Conservation (phyloP, 176 grass and related monocot genomes). For the Musa troglodytarum region DNA sequence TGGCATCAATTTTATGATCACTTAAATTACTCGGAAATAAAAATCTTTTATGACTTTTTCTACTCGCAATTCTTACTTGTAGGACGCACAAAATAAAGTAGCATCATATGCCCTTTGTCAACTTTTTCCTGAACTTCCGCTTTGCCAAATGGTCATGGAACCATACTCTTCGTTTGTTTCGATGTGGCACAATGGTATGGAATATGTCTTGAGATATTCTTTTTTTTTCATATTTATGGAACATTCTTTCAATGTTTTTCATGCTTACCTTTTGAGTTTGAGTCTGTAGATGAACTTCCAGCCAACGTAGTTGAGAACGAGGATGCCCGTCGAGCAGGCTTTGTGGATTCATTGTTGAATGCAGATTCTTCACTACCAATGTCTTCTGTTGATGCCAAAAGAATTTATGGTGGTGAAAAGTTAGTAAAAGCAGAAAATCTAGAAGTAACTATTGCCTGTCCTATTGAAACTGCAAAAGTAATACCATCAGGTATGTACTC, state of each 20-base stretch:
- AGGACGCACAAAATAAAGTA: conserved; percentile 88
- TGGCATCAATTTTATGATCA: no score
- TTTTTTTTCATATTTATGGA: conserved; percentile 1
- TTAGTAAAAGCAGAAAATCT: conserved; percentile 11
- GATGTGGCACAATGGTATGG: conserved; percentile 77
- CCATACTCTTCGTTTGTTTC: conserved; percentile 79
- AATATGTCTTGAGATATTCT: conserved; percentile 26
- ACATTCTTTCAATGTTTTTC: conserved; percentile 17
- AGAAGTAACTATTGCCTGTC: conserved; percentile 11
- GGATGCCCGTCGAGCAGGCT: conserved; percentile 61
- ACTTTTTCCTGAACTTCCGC: conserved; percentile 79
- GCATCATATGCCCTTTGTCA: conserved; percentile 82
- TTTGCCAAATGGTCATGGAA: conserved; percentile 64
- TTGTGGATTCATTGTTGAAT: conserved; percentile 71
- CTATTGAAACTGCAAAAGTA: conserved; percentile 22
- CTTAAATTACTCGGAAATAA: background rate
- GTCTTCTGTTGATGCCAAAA: conserved; percentile 26
- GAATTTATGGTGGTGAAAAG: conserved; percentile 20
- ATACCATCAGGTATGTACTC: conserved; percentile 23
- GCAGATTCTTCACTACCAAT: conserved; percentile 19
- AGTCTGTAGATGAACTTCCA: conserved; percentile 44
- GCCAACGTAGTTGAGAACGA: conserved; percentile 54
- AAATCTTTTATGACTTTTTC: background rate
- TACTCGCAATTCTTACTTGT: conserved; percentile 16
- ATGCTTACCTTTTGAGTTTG: conserved; percentile 13